phyloP scores from a whole-genome alignment of 140 eudicot species.

The Flaveria floridana region DNA sequence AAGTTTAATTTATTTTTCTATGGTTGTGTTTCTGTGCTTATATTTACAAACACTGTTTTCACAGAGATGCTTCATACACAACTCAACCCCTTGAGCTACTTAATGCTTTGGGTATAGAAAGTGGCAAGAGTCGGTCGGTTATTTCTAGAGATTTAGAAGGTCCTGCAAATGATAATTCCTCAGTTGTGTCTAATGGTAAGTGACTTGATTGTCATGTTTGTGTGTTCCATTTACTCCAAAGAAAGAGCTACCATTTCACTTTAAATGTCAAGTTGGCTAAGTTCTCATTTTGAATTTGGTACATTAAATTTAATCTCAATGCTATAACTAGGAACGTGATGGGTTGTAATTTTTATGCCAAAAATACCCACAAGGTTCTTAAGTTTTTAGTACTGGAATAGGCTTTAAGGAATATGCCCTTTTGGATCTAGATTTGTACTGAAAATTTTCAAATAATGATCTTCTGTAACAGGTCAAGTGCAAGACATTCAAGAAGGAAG shows the following conservation, averaged over 20 bases:
- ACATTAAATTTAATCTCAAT: constrained; percentile 12
- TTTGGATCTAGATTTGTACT: constrained; percentile 10
- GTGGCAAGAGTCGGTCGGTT: constrained; percentile 40
- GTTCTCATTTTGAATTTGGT: background rate
- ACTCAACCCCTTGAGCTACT: constrained; percentile 98
- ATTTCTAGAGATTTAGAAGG: constrained; percentile 46
- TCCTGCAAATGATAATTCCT: constrained; percentile 35
- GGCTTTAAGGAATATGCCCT: background rate
- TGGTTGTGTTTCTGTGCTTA: constrained; percentile 3
- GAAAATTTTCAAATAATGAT: constrained; percentile 10
- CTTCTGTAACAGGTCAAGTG: constrained; percentile 37
- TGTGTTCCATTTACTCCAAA: constrained; percentile 6
- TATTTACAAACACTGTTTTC: constrained; percentile 14
- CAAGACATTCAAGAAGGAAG: constrained; percentile 51
- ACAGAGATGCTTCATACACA: constrained; percentile 94
- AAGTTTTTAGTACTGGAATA: constrained; percentile 2
- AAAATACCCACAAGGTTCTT: constrained; percentile 5
- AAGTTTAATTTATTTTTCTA: background rate
- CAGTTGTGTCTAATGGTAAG: constrained; percentile 42
- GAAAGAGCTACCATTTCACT: background rate
- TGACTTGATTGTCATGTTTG: constrained; percentile 20
- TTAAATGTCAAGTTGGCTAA: background rate
- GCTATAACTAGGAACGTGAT: constrained; percentile 2
- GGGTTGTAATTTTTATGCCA: background rate
- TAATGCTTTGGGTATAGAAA: constrained; percentile 72